These are phyloP conservation scores for Aureobasidium sp. DNA, from an alignment of 2,329 filamentous ascomycete species.

Conservation along the genomic window DNA sequence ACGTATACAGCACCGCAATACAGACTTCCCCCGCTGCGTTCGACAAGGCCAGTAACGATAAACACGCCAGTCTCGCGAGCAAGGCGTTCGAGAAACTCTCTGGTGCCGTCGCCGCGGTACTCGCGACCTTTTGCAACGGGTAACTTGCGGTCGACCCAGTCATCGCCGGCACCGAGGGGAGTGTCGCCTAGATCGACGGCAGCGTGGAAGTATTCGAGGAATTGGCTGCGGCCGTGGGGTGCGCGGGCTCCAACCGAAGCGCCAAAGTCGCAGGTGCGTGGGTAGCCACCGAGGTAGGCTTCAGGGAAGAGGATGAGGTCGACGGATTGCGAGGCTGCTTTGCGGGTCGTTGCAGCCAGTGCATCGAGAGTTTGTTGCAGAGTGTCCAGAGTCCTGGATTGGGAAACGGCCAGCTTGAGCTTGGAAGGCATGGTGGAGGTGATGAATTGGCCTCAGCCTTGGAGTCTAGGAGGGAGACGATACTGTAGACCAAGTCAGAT, in stretches of 20 bases:
- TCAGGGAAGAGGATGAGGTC: conserved; percentile 83
- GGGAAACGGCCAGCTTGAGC: conserved; percentile 41
- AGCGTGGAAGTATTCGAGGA: conserved; percentile 65
- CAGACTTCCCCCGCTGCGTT: conserved; percentile 69
- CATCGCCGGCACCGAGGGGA: conserved; percentile 57
- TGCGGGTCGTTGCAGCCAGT: conserved; percentile 53
- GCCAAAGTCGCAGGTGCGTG: conserved; percentile 71
- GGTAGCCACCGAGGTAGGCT: conserved; percentile 86
- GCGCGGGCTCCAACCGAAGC: conserved; percentile 62
- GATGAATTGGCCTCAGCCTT: neutral
- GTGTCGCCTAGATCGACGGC: conserved; percentile 82
- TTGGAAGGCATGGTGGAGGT: conserved; percentile 28
- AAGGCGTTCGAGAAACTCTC: conserved; percentile 70
- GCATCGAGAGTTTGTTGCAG: conserved; percentile 54
- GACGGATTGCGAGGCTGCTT: conserved; percentile 51
- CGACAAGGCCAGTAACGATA: conserved; percentile 69
- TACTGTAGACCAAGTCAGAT: neutral
- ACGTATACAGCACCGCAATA: conserved; percentile 82
- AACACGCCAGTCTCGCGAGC: conserved; percentile 73
- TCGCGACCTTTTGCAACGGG: conserved; percentile 39
- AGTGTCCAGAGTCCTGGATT: conserved; percentile 38
- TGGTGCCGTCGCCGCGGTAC: conserved; percentile 61
- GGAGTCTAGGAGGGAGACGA: neutral
- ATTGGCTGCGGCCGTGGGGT: conserved; percentile 68
- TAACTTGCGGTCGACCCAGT: conserved; percentile 59